A percentile compares a stretch with the other conserved stretches of the same genome.
phyloP scores from a whole-genome alignment of 805 yeast genomes.

The Kodamaea hsintzibuensis region DNA sequence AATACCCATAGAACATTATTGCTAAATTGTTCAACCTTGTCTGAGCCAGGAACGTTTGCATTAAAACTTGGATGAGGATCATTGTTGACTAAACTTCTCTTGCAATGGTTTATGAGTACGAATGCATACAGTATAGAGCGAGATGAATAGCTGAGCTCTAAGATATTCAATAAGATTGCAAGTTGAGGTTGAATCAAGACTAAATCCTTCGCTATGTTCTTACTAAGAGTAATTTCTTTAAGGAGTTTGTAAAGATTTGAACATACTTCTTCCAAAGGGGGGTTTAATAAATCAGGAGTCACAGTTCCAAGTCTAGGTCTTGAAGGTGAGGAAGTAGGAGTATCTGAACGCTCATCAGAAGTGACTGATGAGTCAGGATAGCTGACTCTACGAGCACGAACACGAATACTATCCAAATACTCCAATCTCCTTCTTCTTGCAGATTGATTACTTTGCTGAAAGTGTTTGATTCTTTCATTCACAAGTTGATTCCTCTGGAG shows the following conservation, averaged over 20 bases:
- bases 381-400: slow-evolving; percentile 4
- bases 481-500: not conserved
- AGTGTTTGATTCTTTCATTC: not conserved
- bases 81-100: slow-evolving; percentile 11
- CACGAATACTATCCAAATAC: slow-evolving; percentile 6
- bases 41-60: slow-evolving; percentile 13
- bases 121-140: slow-evolving; percentile 19
- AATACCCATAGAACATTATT: slow-evolving; percentile 22
- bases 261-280: not conserved
- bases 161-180: not conserved
- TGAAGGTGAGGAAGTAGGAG: not conserved
- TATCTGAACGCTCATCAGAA: not conserved
- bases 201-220: not conserved
- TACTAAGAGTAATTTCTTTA: not conserved
- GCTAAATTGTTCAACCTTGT: slow-evolving; percentile 7
- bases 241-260: not conserved
- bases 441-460: not conserved
- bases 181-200: not conserved
- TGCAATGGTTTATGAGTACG: slow-evolving; percentile 20
- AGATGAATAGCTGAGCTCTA: not conserved
- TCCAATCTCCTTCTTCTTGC: slow-evolving; percentile 5
- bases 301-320: not conserved
- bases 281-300: not conserved
- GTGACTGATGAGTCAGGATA: not conserved
- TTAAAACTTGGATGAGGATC: slow-evolving; percentile 27